phyloP scores from a whole-genome alignment of 768 basidiomycete genomes.

The Cantharellus anzutake region DNA sequence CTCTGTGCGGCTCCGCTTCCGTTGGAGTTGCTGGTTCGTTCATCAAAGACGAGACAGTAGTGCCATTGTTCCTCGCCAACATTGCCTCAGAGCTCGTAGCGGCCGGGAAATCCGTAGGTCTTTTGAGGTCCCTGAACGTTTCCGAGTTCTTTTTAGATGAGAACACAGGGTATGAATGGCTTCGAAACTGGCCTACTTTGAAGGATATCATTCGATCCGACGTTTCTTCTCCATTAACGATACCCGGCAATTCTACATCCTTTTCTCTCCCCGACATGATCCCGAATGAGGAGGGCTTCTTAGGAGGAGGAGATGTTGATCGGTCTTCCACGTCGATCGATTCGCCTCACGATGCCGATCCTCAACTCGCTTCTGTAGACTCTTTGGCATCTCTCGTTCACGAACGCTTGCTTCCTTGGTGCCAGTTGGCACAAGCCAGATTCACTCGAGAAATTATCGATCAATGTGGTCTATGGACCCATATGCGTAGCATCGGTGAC shows the following conservation, averaged over 20 bases:
- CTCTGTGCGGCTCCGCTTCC: constrained; percentile 25
- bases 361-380: background rate
- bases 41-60: constrained; percentile 3
- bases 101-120: constrained; percentile 59
- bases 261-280: background rate
- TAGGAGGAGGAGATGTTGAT: background rate
- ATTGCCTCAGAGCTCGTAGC: constrained; percentile 39
- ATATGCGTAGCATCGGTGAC: constrained; percentile 45
- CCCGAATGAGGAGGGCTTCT: background rate
- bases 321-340: background rate
- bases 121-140: constrained; percentile 40
- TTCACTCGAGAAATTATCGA: constrained; percentile 41
- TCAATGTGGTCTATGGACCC: constrained; percentile 35
- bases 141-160: constrained; percentile 5
- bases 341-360: background rate
- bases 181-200: constrained; percentile 4
- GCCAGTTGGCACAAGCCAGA: constrained; percentile 29
- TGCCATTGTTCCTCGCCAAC: constrained; percentile 44
- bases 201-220: background rate
- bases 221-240: background rate
- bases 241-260: background rate
- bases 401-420: constrained; percentile 40
- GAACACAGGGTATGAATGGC: background rate
- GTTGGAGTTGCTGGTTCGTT: background rate
- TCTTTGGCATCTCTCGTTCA: constrained; percentile 11